Evolutionary conservation across 2,329 filamentous ascomycete genomes (phyloP), one percentile per base, ranked within the genome.

Genomic region (Epichloe elymi): DNA sequence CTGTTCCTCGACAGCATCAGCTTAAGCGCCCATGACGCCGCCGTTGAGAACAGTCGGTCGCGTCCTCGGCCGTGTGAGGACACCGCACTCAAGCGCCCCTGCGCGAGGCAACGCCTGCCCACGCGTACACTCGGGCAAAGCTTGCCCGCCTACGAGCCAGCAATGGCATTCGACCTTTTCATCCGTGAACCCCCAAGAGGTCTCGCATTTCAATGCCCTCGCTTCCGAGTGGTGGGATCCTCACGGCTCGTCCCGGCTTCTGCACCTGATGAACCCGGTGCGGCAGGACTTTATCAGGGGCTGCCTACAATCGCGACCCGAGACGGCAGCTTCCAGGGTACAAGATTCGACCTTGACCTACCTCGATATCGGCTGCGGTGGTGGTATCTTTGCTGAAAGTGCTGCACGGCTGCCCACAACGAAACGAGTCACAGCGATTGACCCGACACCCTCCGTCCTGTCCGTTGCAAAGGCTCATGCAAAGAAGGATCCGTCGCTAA

Each of bases 191-290:
- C 79, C 79, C 49, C 80, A 84, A 58, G 91, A 98, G 72, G 81
- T 98, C 57, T 86, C 86, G 17, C 93, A 98, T 73, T 98, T 98
- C 78, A 89, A 89, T 63, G 82, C 82, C 56, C 87, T 98, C 61
- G 93, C 93, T 57, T 87, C 86, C 57, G 85, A 85, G 61, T 98
- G 93, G 93, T 98, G 93, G 93, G 90, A 97, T 68, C 87, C 91
- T 1, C 83, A 95, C 63, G 93, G 93, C 48, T 85, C 91, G 6
- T 96, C 89, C 4, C 82, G 91, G 39, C 82, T 96, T 53, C 81
- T 98, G 2, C 93, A 98, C 68, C 83, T 95, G 58, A 97, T 98
- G 91, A 97, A 98, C 70, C 93, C 93, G 2, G 80, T 95, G 44
- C 89, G 93, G 36, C 90, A 97, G 71, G 83, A 89, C 69, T 97